Evolutionary conservation across 2,329 filamentous ascomycete species (phyloP).

Genomic region (Phyllosticta ampelicida): DNA sequence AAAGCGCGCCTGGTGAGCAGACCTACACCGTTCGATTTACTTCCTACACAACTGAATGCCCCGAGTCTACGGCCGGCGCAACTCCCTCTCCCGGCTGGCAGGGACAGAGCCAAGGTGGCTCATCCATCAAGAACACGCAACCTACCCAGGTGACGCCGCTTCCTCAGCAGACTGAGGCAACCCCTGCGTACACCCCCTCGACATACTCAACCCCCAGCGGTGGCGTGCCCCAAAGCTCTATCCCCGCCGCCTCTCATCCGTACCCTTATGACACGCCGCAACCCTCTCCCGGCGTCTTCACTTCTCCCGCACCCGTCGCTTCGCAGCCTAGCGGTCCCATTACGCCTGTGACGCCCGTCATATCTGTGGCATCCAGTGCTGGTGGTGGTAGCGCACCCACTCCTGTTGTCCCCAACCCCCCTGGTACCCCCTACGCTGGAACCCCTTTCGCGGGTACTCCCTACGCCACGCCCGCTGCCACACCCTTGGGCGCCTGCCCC

Average conservation of each 20-base stretch:
- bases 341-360: neutral
- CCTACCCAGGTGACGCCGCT: neutral
- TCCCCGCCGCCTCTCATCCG: neutral
- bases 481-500: slow-evolving; percentile 9
- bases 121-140: neutral
- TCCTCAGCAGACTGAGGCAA: neutral
- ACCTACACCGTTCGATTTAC: neutral
- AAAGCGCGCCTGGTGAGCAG: neutral
- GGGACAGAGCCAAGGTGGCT: neutral
- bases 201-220: neutral
- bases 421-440: slow-evolving; percentile 1
- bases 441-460: slow-evolving; percentile 7
- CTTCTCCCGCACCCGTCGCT: neutral
- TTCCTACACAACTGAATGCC: neutral
- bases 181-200: neutral
- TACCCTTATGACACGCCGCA: neutral
- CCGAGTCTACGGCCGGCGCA: neutral
- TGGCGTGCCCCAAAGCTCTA: neutral
- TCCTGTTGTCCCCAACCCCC: neutral
- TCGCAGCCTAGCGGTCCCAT: neutral
- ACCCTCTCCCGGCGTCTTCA: neutral
- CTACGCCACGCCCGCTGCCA: slow-evolving; percentile 2
- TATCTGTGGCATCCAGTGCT: neutral
- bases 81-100: neutral
- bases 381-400: neutral